Evolutionary conservation across 306 rosid species (phyloP), one percentile per base, ranked within the genome.

Genomic region (Trifolium repens): DNA sequence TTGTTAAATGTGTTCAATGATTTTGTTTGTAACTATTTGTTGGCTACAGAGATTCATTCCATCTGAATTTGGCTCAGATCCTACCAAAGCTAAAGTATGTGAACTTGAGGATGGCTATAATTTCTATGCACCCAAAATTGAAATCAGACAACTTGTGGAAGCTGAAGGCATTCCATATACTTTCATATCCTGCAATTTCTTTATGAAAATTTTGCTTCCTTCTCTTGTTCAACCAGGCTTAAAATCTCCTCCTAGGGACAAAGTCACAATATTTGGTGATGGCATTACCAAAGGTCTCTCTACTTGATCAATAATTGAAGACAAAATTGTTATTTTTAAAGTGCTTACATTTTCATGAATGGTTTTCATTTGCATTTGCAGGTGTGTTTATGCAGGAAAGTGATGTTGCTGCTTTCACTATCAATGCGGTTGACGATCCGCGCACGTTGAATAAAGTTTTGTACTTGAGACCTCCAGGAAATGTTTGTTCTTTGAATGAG

Each of bases 321-420:
- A 78, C 72, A 22, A 22, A 69, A 35, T 39, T 42, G 5, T 78
- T 58, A 4, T 11, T 58, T 58, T 24, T 5, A 0, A 4, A 26
- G 35, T 26, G 42, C 27, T 76, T 49, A 26, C 34, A 73, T 40
- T 13, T 37, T 76, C 71, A 7, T 64, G 76, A 55, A 64, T n/a
- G 13, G 26, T 73, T 66, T 69, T 16, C 69, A n/a, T n/a, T 80
- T 73, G 71, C 69, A n/a, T n/a, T 80, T 73, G 71, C 82, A 91
- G 97, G 80, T 64, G 88, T 89, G 6, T 93, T 91, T 82, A 81
- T 93, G 80, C 66, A 81, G 67, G 91, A 80, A 66, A 78, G 80
- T 57, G 98, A 91, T 84, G 92, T 93, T 68, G 97, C 98, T 55
- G 77, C 87, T 68, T 88, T 89, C 76, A 89, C 98, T 64, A 93